Evolutionary conservation across 805 yeast genomes (phyloP).

Genomic region (Novakomyces olei): DNA sequence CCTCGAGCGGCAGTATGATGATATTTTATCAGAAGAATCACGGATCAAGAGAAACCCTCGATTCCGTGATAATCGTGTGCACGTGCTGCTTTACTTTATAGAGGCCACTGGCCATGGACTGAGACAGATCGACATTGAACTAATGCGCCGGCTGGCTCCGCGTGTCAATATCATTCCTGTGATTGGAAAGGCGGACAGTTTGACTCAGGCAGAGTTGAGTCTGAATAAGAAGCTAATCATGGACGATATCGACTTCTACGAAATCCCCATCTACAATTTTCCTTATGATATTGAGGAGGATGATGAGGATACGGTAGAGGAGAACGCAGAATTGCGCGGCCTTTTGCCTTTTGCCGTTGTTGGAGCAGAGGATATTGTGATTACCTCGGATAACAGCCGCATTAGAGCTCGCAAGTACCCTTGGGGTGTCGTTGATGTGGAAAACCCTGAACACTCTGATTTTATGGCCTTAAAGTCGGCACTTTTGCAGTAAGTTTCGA

Average conservation of each 20-base stretch:
- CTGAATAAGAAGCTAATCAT: slow-evolving; percentile 31
- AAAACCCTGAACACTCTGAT: slow-evolving; percentile 20
- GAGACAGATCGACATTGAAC: slow-evolving; percentile 48
- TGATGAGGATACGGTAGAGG: slow-evolving; percentile 18
- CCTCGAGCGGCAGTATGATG: slow-evolving; percentile 50
- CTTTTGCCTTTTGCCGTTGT: slow-evolving; percentile 42
- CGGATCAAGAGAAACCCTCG: slow-evolving; percentile 52
- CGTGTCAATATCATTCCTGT: slow-evolving; percentile 71
- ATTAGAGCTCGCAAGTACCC: slow-evolving; percentile 34
- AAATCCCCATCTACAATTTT: slow-evolving; percentile 52
- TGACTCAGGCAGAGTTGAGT: slow-evolving; percentile 41
- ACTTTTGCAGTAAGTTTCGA: no score
- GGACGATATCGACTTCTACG: slow-evolving; percentile 33
- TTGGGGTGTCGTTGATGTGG: slow-evolving; percentile 41
- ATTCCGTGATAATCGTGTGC: slow-evolving; percentile 51
- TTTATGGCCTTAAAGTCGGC: slow-evolving; percentile 34
- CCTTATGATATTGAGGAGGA: slow-evolving; percentile 41
- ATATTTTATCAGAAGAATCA: slow-evolving; percentile 50
- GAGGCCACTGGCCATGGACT: slow-evolving; percentile 33
- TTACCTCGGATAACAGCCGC: slow-evolving; percentile 10
- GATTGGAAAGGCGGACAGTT: slow-evolving; percentile 56
- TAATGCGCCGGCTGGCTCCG: slow-evolving; percentile 45
- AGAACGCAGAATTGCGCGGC: slow-evolving; percentile 20
- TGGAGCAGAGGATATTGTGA: slow-evolving; percentile 24
- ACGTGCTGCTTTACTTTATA: slow-evolving; percentile 56